A percentile compares a stretch with the other conserved stretches of the same genome.
Evolutionary conservation across 108 stramenopile species (phyloP).

Genomic region (Skeletonema tropicum): DNA sequence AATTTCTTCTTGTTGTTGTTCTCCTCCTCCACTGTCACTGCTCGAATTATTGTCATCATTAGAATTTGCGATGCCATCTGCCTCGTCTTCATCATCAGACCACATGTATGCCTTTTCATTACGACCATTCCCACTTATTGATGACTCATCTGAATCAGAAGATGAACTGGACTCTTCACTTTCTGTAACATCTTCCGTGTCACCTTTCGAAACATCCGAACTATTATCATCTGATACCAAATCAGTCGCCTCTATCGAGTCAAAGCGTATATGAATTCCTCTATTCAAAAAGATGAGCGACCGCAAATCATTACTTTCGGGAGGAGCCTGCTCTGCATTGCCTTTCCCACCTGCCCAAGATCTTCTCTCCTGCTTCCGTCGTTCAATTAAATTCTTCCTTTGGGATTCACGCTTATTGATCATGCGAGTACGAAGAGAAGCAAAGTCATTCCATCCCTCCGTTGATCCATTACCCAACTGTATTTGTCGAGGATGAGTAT

Average conservation of each 20-base stretch:
- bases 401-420: slow-evolving; percentile 20
- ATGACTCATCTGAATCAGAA: slow-evolving; percentile 28
- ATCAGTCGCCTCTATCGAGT: slow-evolving; percentile 1
- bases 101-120: slow-evolving; percentile 29
- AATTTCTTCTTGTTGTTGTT: slow-evolving; percentile 10
- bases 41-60: background rate
- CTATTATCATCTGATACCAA: background rate
- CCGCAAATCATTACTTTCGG: slow-evolving; percentile 10
- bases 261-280: slow-evolving; percentile 68
- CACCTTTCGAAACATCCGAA: background rate
- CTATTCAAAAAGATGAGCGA: slow-evolving; percentile 54
- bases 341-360: slow-evolving; percentile 13
- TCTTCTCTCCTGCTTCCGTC: slow-evolving; percentile 28
- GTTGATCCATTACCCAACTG: background rate
- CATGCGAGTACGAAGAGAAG: slow-evolving; percentile 24
- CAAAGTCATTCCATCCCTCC: slow-evolving; percentile 28
- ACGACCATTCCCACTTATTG: background rate
- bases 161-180: slow-evolving; percentile 12
- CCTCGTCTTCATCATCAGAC: slow-evolving; percentile 42
- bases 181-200: background rate
- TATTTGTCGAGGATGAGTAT: slow-evolving; percentile 50
- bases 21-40: slow-evolving; percentile 1
- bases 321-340: background rate
- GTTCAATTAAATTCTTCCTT: slow-evolving; percentile 27
- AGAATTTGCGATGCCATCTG: slow-evolving; percentile 15